A percentile compares a stretch with the other conserved stretches of the same genome.
These are phyloP conservation scores for Akanthomyces muscarius DNA, from an alignment of 2,329 filamentous ascomycete species.

Conservation along the genomic window DNA sequence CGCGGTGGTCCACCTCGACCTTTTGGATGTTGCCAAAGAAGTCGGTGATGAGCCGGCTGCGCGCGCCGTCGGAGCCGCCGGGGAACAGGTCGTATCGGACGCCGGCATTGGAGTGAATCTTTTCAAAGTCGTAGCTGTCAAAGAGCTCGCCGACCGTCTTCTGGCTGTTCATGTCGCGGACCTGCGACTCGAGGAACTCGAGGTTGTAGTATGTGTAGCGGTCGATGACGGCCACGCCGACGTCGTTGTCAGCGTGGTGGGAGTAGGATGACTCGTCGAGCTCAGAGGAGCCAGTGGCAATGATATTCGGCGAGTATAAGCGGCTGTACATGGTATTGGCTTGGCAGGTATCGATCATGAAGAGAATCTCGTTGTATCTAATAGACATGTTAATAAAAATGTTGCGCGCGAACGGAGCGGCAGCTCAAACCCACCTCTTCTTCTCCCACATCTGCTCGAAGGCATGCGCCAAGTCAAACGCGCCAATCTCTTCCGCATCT, in stretches of 20 bases:
- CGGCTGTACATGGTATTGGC: constrained; percentile 99
- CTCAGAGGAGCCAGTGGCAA: constrained; percentile 93
- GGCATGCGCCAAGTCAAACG: constrained; percentile 91
- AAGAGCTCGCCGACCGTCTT: constrained; percentile 91
- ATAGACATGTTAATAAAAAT: neutral
- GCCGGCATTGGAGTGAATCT: constrained; percentile 90
- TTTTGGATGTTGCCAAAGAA: constrained; percentile 99
- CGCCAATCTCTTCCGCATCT: constrained; percentile 94
- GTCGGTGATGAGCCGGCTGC: constrained; percentile 82
- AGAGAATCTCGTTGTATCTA: constrained; percentile 92
- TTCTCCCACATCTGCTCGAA: constrained; percentile 99
- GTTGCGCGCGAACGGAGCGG: neutral
- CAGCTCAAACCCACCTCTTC: constrained; percentile 60
- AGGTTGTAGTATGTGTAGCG: constrained; percentile 98
- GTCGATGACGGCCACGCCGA: constrained; percentile 96
- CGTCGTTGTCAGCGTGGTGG: constrained; percentile 96
- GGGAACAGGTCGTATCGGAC: constrained; percentile 93
- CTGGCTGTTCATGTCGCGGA: constrained; percentile 80
- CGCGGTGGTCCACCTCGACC: constrained; percentile 72
- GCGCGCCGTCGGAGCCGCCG: constrained; percentile 72
- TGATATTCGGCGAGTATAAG: constrained; percentile 96
- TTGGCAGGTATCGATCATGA: constrained; percentile 99
- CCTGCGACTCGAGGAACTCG: constrained; percentile 89
- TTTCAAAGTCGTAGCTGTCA: constrained; percentile 89
- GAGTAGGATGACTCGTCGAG: constrained; percentile 96